phyloP scores from a whole-genome alignment of 2,329 filamentous ascomycete species.

The Diaporthe batatas region DNA sequence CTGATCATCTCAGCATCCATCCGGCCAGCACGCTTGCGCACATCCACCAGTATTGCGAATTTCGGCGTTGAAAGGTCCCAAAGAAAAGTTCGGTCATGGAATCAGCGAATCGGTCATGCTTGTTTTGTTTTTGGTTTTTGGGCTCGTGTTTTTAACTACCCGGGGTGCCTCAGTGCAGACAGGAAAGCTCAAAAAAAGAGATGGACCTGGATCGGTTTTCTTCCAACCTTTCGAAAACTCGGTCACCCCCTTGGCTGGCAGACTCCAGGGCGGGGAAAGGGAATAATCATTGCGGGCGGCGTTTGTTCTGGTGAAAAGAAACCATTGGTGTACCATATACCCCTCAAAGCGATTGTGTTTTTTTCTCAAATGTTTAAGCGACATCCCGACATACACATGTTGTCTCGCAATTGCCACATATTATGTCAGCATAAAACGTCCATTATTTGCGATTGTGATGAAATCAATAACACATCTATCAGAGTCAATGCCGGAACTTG shows the following conservation, averaged over 20 bases:
- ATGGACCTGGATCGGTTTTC: conserved; percentile 29
- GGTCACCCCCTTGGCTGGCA: conserved; percentile 47
- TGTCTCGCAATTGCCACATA: neutral
- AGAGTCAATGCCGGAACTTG: neutral
- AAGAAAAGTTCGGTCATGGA: neutral
- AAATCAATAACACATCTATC: neutral
- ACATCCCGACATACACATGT: neutral
- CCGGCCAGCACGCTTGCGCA: too few relatives aligned
- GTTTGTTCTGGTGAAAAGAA: conserved; percentile 61
- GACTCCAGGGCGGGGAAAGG: conserved; percentile 44
- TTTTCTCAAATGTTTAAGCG: neutral
- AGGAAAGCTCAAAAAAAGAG: conserved; percentile 36
- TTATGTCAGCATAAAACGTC: neutral
- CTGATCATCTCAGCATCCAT: neutral
- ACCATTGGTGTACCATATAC: conserved; percentile 51
- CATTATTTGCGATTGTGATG: neutral
- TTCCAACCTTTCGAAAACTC: neutral
- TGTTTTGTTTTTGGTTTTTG: neutral
- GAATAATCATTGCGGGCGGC: conserved; percentile 45
- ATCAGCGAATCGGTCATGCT: neutral
- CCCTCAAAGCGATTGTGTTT: conserved; percentile 50
- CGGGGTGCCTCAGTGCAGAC: conserved; percentile 52
- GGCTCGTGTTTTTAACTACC: conserved; percentile 30
- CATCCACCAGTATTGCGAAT: neutral
- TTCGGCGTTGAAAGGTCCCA: conserved; percentile 17